phyloP scores from a whole-genome alignment of 108 stramenopile species.

The Seminavis robusta region DNA sequence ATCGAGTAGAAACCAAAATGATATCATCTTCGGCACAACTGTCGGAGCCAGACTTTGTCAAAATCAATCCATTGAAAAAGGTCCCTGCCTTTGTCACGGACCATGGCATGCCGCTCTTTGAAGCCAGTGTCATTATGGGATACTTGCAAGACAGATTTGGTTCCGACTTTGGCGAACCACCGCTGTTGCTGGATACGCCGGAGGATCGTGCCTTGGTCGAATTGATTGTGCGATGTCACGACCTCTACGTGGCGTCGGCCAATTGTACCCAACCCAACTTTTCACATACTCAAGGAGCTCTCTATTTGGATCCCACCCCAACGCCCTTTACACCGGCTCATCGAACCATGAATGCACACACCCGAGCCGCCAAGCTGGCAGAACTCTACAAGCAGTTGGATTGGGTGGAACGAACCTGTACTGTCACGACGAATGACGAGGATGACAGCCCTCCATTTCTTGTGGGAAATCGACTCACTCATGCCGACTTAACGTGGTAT shows the following conservation, averaged over 20 bases:
- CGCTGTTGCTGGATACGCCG: slow-evolving; percentile 19
- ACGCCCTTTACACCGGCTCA: slow-evolving; percentile 25
- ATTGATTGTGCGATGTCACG: slow-evolving; percentile 35
- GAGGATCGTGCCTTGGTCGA: slow-evolving; percentile 34
- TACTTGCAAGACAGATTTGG: slow-evolving; percentile 57
- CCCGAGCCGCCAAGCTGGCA: slow-evolving; percentile 36
- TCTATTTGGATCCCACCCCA: slow-evolving; percentile 41
- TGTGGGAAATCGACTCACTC: slow-evolving; percentile 30
- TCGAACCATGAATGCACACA: slow-evolving; percentile 28
- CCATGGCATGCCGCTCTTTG: slow-evolving; percentile 33
- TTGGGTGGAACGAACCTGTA: slow-evolving; percentile 32
- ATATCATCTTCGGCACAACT: slow-evolving; percentile 34
- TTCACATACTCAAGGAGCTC: slow-evolving; percentile 47
- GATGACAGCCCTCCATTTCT: too few relatives aligned
- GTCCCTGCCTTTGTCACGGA: slow-evolving; percentile 48
- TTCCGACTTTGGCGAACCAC: too few relatives aligned
- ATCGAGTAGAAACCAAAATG: slow-evolving; percentile 16
- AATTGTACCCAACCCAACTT: slow-evolving; percentile 48
- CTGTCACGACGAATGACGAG: too few relatives aligned
- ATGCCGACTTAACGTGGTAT: slow-evolving; percentile 52
- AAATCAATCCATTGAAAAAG: slow-evolving; percentile 51
- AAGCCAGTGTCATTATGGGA: slow-evolving; percentile 55
- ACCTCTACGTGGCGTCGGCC: slow-evolving; percentile 45
- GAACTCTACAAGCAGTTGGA: slow-evolving; percentile 39
- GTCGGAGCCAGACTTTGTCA: slow-evolving; percentile 19